phyloP scores from a whole-genome alignment of 306 rosid species.

The Mucuna pruriens region DNA sequence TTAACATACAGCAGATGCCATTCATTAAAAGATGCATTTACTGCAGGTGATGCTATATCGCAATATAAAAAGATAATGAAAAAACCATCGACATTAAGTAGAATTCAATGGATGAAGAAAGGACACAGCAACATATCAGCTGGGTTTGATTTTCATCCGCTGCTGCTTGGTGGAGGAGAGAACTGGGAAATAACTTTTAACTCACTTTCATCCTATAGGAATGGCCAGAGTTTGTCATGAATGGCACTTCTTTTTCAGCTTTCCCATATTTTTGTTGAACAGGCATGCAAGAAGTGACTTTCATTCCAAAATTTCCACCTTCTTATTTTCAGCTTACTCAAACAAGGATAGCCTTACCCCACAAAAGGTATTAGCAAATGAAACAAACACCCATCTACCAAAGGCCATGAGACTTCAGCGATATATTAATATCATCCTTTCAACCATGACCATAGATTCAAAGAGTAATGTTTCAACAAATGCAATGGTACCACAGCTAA shows the following conservation, averaged over 20 bases:
- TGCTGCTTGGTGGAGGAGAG: neutral
- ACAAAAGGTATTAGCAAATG: slow-evolving; percentile 16
- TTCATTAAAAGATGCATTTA: neutral
- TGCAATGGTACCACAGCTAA: neutral
- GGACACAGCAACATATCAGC: neutral
- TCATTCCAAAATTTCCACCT: neutral
- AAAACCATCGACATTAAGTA: neutral
- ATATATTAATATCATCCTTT: neutral
- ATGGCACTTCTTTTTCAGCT: neutral
- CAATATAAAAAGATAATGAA: neutral
- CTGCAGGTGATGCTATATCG: neutral
- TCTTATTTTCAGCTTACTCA: neutral
- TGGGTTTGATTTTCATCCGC: neutral
- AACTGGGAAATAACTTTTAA: neutral
- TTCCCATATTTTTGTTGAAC: slow-evolving; percentile 9
- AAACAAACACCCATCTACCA: neutral
- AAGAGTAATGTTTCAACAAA: slow-evolving; percentile 19
- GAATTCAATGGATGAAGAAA: slow-evolving; percentile 2
- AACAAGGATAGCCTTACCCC: neutral
- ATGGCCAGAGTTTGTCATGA: neutral
- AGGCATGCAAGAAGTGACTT: neutral
- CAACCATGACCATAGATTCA: slow-evolving; percentile 22
- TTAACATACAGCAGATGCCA: neutral
- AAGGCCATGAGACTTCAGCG: neutral
- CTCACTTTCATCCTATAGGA: neutral